These are phyloP conservation scores for Diaporthe velutina DNA, from an alignment of 2,329 filamentous ascomycete species.

Conservation along the genomic window DNA sequence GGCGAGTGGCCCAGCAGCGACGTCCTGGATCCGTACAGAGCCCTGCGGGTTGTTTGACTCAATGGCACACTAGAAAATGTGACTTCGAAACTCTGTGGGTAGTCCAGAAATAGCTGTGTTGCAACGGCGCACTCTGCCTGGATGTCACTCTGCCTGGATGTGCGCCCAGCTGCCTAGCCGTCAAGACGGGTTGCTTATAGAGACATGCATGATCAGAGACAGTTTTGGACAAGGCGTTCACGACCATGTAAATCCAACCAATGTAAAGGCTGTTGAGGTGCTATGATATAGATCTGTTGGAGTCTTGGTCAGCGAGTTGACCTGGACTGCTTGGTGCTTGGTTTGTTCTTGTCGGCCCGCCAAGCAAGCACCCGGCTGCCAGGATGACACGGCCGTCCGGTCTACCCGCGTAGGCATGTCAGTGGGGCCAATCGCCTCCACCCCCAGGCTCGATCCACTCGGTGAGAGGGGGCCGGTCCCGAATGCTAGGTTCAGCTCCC, in stretches of 20 bases:
- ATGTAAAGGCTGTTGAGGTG: background rate
- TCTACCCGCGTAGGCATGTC: background rate
- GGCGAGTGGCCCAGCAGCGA: background rate
- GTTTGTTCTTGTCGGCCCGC: background rate
- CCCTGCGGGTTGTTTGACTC: slow-evolving; percentile 3
- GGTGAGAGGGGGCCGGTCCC: slow-evolving; percentile 11
- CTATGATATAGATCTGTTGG: background rate
- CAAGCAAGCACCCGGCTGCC: background rate
- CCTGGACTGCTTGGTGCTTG: background rate
- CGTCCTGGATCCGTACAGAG: background rate
- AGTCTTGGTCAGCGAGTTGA: no score
- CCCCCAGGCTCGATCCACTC: background rate
- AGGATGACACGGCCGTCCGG: slow-evolving; percentile 1
- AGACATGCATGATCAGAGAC: background rate
- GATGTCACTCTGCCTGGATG: background rate
- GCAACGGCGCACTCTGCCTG: background rate
- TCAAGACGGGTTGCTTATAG: background rate
- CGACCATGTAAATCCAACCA: background rate
- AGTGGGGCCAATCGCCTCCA: background rate
- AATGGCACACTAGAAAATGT: slow-evolving; percentile 16
- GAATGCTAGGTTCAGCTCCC: slow-evolving; percentile 6
- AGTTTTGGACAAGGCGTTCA: no score
- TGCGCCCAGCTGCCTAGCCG: background rate
- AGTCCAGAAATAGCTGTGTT: background rate
- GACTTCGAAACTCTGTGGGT: background rate